These are phyloP conservation scores for Lentinula sp. DNA, from an alignment of 768 basidiomycete genomes.

Conservation along the genomic window DNA sequence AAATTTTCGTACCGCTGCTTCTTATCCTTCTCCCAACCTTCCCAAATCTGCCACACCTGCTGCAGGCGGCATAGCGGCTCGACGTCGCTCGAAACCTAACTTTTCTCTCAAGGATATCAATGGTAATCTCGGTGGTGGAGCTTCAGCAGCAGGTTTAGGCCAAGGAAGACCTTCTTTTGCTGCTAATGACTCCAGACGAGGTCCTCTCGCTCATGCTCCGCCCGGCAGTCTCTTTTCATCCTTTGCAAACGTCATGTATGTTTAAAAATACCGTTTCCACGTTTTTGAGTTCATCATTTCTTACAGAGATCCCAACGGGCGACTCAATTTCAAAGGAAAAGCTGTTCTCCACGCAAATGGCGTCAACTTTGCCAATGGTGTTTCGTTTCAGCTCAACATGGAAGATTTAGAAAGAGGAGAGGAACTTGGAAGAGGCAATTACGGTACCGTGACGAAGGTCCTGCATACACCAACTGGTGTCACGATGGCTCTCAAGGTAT, in stretches of 20 bases:
- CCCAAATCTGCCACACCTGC: conserved; percentile 13
- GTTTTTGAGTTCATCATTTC: conserved; percentile 5
- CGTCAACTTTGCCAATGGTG: conserved; percentile 80
- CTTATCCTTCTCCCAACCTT: conserved; percentile 21
- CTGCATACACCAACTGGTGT: conserved; percentile 92
- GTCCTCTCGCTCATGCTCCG: conserved; percentile 42
- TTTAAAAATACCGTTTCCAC: conserved; percentile 16
- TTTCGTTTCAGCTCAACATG: conserved; percentile 93
- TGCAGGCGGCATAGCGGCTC: conserved; percentile 30
- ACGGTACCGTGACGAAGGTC: conserved; percentile 96
- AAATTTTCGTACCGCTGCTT: conserved; percentile 25
- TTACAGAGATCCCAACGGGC: conserved; percentile 88
- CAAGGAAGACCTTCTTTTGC: conserved; percentile 54
- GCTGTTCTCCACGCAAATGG: conserved; percentile 89
- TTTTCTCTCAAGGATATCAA: conserved; percentile 64
- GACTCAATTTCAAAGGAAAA: conserved; percentile 89
- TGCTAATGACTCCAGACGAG: conserved; percentile 28
- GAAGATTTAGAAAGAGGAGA: conserved; percentile 84
- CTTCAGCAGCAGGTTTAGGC: conserved; percentile 64
- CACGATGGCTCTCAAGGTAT: conserved; percentile 98
- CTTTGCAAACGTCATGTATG: conserved; percentile 91
- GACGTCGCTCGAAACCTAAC: conserved; percentile 44
- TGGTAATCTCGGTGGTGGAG: conserved; percentile 42
- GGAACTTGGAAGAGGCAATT: conserved; percentile 94
- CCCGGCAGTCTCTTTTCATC: conserved; percentile 66